phyloP scores from a whole-genome alignment of 208 protist species.

The Crithidia fasciculata region DNA sequence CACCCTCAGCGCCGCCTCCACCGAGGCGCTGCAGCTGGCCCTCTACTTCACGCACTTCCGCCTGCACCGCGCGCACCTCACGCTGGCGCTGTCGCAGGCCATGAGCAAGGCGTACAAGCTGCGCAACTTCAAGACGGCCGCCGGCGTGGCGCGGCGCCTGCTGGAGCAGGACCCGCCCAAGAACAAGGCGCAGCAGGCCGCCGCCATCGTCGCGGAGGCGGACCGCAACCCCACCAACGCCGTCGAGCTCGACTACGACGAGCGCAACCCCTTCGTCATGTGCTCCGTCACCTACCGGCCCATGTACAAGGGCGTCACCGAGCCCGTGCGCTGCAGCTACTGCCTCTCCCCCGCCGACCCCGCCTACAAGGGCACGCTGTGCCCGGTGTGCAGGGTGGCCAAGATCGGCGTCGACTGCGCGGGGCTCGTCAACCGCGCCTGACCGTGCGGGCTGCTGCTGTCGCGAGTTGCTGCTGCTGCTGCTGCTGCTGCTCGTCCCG shows the following conservation, averaged over 20 bases:
- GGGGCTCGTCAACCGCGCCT: conserved; percentile 60
- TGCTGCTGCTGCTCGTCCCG: background rate
- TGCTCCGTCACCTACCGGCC: conserved; percentile 82
- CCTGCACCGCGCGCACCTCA: conserved; percentile 92
- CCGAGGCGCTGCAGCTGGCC: conserved; percentile 90
- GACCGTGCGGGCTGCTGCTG: background rate
- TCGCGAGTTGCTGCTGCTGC: background rate
- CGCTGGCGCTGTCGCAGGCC: conserved; percentile 91
- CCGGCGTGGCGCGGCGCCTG: conserved; percentile 92
- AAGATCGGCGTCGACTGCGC: conserved; percentile 70
- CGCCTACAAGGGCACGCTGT: conserved; percentile 65
- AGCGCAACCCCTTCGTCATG: conserved; percentile 96
- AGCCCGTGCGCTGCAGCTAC: conserved; percentile 89
- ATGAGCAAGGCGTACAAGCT: conserved; percentile 94
- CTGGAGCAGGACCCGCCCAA: conserved; percentile 93
- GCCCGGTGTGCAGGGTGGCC: conserved; percentile 78
- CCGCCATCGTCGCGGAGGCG: conserved; percentile 90
- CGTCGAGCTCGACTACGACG: conserved; percentile 94
- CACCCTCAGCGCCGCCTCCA: conserved; percentile 49
- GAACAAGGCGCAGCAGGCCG: conserved; percentile 85
- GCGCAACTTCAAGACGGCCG: conserved; percentile 93
- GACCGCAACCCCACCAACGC: conserved; percentile 86
- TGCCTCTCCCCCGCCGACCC: conserved; percentile 90
- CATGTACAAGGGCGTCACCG: conserved; percentile 79
- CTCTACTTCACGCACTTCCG: conserved; percentile 98